phyloP scores from a whole-genome alignment of 169 alveolate genomes.

The Plasmodium adleri region DNA sequence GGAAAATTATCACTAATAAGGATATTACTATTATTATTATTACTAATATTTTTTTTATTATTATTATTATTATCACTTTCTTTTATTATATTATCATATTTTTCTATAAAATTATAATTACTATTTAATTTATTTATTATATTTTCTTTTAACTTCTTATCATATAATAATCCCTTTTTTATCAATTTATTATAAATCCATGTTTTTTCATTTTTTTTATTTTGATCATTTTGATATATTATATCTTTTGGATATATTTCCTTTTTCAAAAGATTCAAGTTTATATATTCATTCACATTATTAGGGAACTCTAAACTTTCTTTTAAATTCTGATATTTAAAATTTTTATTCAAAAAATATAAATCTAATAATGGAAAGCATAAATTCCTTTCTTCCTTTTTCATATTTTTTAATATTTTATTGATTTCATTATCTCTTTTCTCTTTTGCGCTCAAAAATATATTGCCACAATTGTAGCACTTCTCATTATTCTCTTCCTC shows the following conservation, averaged over 20 bases:
- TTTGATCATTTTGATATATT: constrained; percentile 32
- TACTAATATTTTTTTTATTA: not conserved
- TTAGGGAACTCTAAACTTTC: constrained; percentile 41
- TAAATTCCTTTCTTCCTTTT: constrained; percentile 53
- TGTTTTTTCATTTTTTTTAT: constrained; percentile 2
- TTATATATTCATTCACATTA: constrained; percentile 68
- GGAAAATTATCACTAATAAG: constrained; percentile 12
- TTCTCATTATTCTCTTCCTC: not conserved
- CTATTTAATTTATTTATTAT: not conserved
- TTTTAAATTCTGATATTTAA: constrained; percentile 54
- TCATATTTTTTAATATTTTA: constrained; percentile 51
- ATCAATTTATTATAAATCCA: constrained; percentile 15
- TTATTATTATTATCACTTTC: not conserved
- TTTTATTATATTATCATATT: not conserved
- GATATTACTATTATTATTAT: not conserved
- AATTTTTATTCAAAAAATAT: constrained; percentile 56
- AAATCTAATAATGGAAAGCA: constrained; percentile 65
- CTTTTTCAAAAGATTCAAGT: constrained; percentile 39
- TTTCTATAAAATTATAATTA: not conserved
- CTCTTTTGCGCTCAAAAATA: too few relatives aligned
- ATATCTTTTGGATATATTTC: constrained; percentile 47
- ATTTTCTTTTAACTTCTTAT: not conserved
- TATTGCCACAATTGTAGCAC: not conserved
- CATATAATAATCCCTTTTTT: not conserved
- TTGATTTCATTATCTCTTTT: constrained; percentile 43